These are phyloP conservation scores for Pontederia paniculata DNA, from an alignment of 176 grass and related monocot species.

Conservation along the genomic window DNA sequence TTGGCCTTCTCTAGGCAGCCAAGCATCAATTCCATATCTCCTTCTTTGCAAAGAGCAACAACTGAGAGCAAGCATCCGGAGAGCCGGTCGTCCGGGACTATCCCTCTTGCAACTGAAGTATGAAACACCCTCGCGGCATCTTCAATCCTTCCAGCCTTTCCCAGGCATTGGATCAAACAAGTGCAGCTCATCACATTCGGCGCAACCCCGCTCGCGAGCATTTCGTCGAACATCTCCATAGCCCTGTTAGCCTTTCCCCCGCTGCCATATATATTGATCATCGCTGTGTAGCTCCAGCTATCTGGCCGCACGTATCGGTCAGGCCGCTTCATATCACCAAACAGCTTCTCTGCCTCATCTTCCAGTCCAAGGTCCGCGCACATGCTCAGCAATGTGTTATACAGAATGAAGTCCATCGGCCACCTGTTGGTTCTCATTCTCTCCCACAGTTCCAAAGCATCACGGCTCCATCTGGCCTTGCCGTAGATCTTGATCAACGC, in stretches of 20 bases:
- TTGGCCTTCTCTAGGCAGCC: constrained; percentile 59
- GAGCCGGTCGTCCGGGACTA: constrained; percentile 52
- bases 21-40: constrained; percentile 37
- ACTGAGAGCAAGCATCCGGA: constrained; percentile 75
- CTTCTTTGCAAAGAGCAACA: constrained; percentile 38
- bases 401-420: constrained; percentile 69
- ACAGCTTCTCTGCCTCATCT: constrained; percentile 65
- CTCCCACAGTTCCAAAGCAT: constrained; percentile 69
- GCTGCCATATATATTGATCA: constrained; percentile 85
- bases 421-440: constrained; percentile 48
- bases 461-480: constrained; percentile 52
- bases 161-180: constrained; percentile 75
- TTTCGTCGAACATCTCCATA: constrained; percentile 63
- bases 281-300: constrained; percentile 79
- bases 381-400: constrained; percentile 90
- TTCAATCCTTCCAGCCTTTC: constrained; percentile 43
- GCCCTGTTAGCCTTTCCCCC: constrained; percentile 41
- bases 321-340: constrained; percentile 59
- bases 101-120: constrained; percentile 26
- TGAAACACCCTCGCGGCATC: constrained; percentile 50
- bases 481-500: constrained; percentile 80
- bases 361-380: constrained; percentile 69
- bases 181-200: constrained; percentile 86
- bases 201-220: constrained; percentile 36
- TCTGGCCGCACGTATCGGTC: constrained; percentile 30